A percentile compares a stretch with the other conserved stretches of the same genome.
phyloP scores from a whole-genome alignment of 805 yeast species.

The Metschnikowia borealis region DNA sequence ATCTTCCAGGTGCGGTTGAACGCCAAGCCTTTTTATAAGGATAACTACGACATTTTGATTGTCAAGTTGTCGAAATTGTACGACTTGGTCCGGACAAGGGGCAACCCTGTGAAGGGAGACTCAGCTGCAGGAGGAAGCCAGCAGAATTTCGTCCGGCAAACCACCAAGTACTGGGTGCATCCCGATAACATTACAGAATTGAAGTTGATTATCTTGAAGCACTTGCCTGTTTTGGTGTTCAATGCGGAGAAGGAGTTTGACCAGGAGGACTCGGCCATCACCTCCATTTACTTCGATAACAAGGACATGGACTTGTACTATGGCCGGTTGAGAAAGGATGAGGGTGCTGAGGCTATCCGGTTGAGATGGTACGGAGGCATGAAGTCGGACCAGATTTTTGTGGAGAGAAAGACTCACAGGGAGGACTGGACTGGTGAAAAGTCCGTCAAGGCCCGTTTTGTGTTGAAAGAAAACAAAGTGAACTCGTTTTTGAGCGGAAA shows the following conservation, averaged over 20 bases:
- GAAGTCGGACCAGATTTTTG: slow-evolving; percentile 87
- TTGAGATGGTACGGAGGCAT: slow-evolving; percentile 99
- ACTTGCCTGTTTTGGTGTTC: slow-evolving; percentile 94
- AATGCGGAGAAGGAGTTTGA: slow-evolving; percentile 95
- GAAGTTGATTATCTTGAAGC: slow-evolving; percentile 87
- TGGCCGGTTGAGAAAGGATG: slow-evolving; percentile 92
- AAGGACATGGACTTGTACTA: slow-evolving; percentile 84
- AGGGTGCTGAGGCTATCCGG: slow-evolving; percentile 98
- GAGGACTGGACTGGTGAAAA: slow-evolving; percentile 99
- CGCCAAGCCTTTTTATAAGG: slow-evolving; percentile 93
- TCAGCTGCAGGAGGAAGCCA: slow-evolving; percentile 97
- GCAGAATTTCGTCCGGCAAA: slow-evolving; percentile 97
- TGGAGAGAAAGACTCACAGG: slow-evolving; percentile 96
- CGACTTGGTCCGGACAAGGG: slow-evolving; percentile 92
- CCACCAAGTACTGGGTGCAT: slow-evolving; percentile 99
- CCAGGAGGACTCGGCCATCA: slow-evolving; percentile 90
- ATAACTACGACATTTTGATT: slow-evolving; percentile 83
- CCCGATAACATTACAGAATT: slow-evolving; percentile 97
- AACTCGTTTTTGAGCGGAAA: slow-evolving; percentile 81
- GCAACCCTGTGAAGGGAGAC: slow-evolving; percentile 93
- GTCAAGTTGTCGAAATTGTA: slow-evolving; percentile 86
- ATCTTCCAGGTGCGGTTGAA: slow-evolving; percentile 90
- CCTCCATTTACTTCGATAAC: slow-evolving; percentile 94
- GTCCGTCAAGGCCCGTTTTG: slow-evolving; percentile 96
- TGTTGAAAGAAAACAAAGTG: slow-evolving; percentile 85